phyloP scores from a whole-genome alignment of 805 yeast species.

The Wickerhamiella lipophila region DNA sequence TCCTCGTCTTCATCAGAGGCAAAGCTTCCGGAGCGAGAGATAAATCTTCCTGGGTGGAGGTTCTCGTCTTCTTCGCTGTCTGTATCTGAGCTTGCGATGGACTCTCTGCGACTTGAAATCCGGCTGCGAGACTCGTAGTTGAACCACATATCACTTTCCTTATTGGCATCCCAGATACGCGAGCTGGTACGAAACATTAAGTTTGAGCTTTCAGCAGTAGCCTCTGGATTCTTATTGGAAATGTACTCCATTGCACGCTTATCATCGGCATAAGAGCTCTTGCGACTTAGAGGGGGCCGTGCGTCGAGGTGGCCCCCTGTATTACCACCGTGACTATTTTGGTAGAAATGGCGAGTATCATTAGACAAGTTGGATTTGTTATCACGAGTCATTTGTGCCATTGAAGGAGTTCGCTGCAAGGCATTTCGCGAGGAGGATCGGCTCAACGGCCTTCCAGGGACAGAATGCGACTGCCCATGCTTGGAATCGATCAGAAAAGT shows the following conservation, averaged over 20 bases:
- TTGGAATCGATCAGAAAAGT: neutral
- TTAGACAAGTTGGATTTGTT: slow-evolving; percentile 13
- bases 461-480: slow-evolving; percentile 3
- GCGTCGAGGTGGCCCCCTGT: neutral
- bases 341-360: slow-evolving; percentile 18
- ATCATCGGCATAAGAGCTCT: slow-evolving; percentile 12
- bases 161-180: slow-evolving; percentile 21
- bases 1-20: slow-evolving; percentile 4
- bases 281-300: slow-evolving; percentile 6
- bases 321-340: neutral
- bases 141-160: slow-evolving; percentile 16
- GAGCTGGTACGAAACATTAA: slow-evolving; percentile 23
- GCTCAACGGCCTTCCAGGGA: slow-evolving; percentile 3
- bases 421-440: neutral
- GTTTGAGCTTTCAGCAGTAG: slow-evolving; percentile 16
- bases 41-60: slow-evolving; percentile 5
- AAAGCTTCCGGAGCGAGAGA: neutral
- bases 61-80: slow-evolving; percentile 12
- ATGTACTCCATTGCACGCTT: slow-evolving; percentile 13
- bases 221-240: neutral
- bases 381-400: slow-evolving; percentile 21
- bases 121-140: slow-evolving; percentile 15
- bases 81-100: slow-evolving; percentile 8
- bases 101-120: slow-evolving; percentile 14
- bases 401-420: slow-evolving; percentile 16